Base-by-base conservation (phyloP, 352 stramenopile genomes). In the Phytophthora chlamydospora region DNA sequence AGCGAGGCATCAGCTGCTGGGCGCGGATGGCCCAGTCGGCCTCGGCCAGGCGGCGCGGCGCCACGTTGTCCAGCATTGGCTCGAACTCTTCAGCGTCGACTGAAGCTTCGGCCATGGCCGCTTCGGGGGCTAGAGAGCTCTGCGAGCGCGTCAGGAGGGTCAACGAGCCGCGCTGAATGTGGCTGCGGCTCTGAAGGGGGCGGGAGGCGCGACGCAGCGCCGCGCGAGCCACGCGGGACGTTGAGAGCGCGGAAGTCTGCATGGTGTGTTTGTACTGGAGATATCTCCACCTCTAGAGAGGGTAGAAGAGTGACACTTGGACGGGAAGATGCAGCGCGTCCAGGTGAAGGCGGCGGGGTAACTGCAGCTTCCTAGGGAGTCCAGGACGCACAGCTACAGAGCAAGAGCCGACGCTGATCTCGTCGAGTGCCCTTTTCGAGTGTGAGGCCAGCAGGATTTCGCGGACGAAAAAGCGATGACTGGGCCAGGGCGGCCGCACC, bases 1-100 rank as follows among this genome's bases (percentile, higher is more conserved):
- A 33, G 12, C 82, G 77, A 33, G 82, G 82, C 44, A 78, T 66
- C 10, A 91, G 48, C 11, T 70, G 49, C 50, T 87, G 71, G 1
- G 79, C 79, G 40, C 80, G 71, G 27, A 88, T 71, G 32, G 82
- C 73, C 82, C 82, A 91, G 27, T 89, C 82, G 7, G 82, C 82
- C 29, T 84, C 58, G 1, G 47, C 64, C 34, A 71, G 68, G 39
- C 50, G 80, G 44, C 46, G 59, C 11, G 44, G 43, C 39, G 36
- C 38, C 17, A 52, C 29, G 13, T 58, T 53, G n/a, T 65, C 45
- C n/a, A 45, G 27, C 2, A 29, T n/a, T 29, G 41, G 4, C 38
- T 76, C 58, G 13, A 76, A 49, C 27, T 62, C 55, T 14, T 67
- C 62, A 6, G 47, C 24, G n/a, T 78, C 62, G 2, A 48, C 36